Base-by-base conservation (phyloP, 768 basidiomycete genomes). In the Calocybe gangraenosa region DNA sequence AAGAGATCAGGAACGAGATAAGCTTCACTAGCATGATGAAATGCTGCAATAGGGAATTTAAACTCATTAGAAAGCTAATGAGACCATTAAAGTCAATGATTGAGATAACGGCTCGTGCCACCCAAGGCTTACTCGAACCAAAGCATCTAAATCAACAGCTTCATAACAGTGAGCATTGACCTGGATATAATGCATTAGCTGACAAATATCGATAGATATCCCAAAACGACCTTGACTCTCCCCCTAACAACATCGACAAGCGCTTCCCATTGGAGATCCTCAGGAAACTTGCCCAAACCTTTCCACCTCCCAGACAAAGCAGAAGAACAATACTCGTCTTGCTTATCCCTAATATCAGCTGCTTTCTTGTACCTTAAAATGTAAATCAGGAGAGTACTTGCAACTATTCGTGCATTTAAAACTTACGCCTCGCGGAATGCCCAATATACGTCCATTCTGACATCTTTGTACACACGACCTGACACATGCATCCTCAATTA, bases 1-100 rank as follows among this genome's bases (percentile, higher is more conserved):
- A 95, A 66, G 4, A 86, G 60, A 36, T 84, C 82, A 1, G 91
- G 87, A 17, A 92, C 84, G 9, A 92, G 76, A 56, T 86, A 93
- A 0, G 89, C 83, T 55, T 92, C 88, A 47, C 81, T 80, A 1
- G 90, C 89, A 50, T 84, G 80, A 55, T 91, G 89, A 59, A 91
- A 79, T 2, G 82, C 81, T 3, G 87, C 80, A 44, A 90, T 74
- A 5, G 81, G 78, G 60, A 89, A 89, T 54, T 83, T 74, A 74
- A 91, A 93, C 59, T 93, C 89, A 56, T 92, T 87, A 23, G 87
- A 79, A 28, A 91, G 71, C 78, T 88, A 64, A 40, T 17, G 10
- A 38, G 7, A 7, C 13, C 17, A 13, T 20, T 33, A 18, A 19
- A 25, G 15, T 48, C 25, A 28, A 28, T 11, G 11, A 11, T 28